These are phyloP conservation scores for Pichia sp. DNA, from an alignment of 1,139 yeast species.

Conservation along the genomic window DNA sequence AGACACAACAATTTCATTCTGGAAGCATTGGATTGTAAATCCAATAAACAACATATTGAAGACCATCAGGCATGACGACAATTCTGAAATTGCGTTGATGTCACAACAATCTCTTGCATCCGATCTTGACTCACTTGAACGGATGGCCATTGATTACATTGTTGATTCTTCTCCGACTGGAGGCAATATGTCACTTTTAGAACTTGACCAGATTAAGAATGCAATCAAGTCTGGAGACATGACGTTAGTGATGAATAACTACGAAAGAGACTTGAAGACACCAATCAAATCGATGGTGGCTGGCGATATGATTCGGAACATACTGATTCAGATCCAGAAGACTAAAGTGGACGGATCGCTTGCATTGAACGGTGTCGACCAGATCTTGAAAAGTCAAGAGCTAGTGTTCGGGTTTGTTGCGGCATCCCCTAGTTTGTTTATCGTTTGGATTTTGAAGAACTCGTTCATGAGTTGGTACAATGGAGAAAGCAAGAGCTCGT, in stretches of 20 bases:
- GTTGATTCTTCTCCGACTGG: conserved; percentile 35
- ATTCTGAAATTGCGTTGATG: conserved; percentile 66
- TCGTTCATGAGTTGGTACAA: conserved; percentile 14
- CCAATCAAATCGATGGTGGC: conserved; percentile 61
- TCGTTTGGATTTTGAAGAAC: conserved; percentile 44
- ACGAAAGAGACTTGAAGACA: conserved; percentile 67
- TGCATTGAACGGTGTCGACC: conserved; percentile 87
- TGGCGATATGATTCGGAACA: conserved; percentile 71
- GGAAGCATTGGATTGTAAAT: conserved; percentile 74
- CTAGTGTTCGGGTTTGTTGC: conserved; percentile 89
- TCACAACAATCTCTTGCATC: conserved; percentile 74
- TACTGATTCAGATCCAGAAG: conserved; percentile 86
- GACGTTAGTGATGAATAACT: conserved; percentile 71
- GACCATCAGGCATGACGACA: conserved; percentile 78
- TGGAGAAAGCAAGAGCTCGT: conserved; percentile 5
- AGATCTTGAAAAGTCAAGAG: conserved; percentile 83
- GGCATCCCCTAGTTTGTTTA: conserved; percentile 70
- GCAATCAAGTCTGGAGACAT: conserved; percentile 35
- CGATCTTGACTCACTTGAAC: conserved; percentile 73
- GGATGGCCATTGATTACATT: conserved; percentile 81
- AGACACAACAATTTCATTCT: conserved; percentile 63
- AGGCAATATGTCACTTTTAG: conserved; percentile 20
- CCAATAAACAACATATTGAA: conserved; percentile 73
- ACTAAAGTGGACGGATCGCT: conserved; percentile 92
- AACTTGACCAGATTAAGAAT: conserved; percentile 35